phyloP scores from a whole-genome alignment of 2,329 filamentous ascomycete genomes.

The Fusarium proliferatum region DNA sequence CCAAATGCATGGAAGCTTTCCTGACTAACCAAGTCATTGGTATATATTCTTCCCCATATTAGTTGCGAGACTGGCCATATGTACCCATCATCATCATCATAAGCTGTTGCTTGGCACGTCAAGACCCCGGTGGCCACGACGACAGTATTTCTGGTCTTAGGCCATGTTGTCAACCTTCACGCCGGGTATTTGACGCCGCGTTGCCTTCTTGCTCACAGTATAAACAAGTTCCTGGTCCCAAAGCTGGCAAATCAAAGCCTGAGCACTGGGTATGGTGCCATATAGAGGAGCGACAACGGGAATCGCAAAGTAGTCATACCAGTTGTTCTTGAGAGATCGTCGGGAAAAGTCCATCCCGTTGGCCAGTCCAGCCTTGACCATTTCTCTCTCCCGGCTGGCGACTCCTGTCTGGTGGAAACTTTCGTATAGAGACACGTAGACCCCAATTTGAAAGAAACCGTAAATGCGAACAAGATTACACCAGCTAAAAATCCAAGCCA shows the following conservation, averaged over 20 bases:
- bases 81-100: neutral
- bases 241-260: constrained; percentile 76
- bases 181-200: constrained; percentile 61
- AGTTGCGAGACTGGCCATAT: neutral
- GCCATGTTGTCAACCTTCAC: constrained; percentile 58
- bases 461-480: constrained; percentile 69
- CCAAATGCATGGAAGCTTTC: neutral
- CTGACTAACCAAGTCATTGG: constrained; percentile 4
- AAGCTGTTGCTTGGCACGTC: neutral
- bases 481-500: constrained; percentile 69
- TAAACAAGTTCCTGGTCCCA: constrained; percentile 77
- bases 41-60: neutral
- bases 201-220: constrained; percentile 77
- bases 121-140: neutral
- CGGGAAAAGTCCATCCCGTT: constrained; percentile 74
- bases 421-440: constrained; percentile 75
- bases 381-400: constrained; percentile 70
- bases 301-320: constrained; percentile 72
- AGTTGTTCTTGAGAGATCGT: constrained; percentile 65
- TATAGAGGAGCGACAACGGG: constrained; percentile 76
- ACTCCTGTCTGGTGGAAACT: constrained; percentile 73
- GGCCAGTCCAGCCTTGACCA: constrained; percentile 71
- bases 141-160: constrained; percentile 41
- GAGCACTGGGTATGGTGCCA: constrained; percentile 73
- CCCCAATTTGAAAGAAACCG: constrained; percentile 71